These are phyloP conservation scores for Otatea glauca DNA, from an alignment of 176 grass and related monocot genomes.

Conservation along the genomic window DNA sequence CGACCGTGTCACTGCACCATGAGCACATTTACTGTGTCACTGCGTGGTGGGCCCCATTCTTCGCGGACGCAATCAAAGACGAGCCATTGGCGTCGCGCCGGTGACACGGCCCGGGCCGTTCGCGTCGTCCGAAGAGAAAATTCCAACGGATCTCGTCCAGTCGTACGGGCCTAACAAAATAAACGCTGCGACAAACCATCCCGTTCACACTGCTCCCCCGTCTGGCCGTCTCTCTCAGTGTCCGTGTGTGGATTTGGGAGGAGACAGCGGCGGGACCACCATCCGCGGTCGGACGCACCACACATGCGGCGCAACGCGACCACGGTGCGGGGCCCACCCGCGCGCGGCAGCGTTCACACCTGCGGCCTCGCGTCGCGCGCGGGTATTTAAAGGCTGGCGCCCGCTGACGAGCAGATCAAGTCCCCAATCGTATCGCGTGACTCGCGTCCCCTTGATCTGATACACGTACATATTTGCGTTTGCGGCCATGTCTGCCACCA, in stretches of 20 bases:
- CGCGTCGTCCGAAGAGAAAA: not conserved
- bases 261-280: not conserved
- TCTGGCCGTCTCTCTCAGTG: no score
- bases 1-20: no score
- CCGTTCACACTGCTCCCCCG: constrained; percentile 20
- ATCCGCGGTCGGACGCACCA: not conserved
- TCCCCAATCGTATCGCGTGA: not conserved
- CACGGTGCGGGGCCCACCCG: not conserved
- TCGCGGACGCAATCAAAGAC: no score
- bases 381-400: constrained; percentile 8
- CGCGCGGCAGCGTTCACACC: constrained; percentile 31
- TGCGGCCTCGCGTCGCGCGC: not conserved
- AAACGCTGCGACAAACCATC: not conserved
- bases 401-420: not conserved
- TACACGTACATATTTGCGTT: no score
- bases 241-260: not conserved
- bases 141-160: not conserved
- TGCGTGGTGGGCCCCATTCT: no score
- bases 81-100: no score
- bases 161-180: not conserved
- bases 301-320: not conserved
- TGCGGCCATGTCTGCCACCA: constrained; percentile 22
- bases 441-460: no score
- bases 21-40: no score
- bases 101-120: no score